phyloP scores from a whole-genome alignment of 148 eudicot species.

The Rhododendron vialii region DNA sequence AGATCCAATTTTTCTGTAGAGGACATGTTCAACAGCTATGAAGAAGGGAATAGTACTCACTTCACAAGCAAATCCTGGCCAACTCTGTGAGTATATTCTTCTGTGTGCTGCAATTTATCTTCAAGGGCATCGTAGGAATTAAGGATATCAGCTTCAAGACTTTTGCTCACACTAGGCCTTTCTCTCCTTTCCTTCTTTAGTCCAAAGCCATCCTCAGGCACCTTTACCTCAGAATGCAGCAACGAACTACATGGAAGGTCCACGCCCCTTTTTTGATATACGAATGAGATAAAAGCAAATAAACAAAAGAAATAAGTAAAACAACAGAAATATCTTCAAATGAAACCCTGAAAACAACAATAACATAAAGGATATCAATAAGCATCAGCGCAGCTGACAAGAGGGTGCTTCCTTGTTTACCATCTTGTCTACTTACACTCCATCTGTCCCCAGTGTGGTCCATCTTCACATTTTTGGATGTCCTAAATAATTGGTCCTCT shows the following conservation, averaged over 20 bases:
- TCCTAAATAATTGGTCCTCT: neutral
- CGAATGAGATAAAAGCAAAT: neutral
- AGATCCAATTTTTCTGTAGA: neutral
- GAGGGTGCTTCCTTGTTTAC: neutral
- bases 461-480: neutral
- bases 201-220: neutral
- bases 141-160: neutral
- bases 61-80: neutral
- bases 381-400: neutral
- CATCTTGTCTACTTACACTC: neutral
- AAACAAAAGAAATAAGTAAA: neutral
- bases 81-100: neutral
- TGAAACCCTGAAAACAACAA: neutral
- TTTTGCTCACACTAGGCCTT: neutral
- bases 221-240: neutral
- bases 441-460: neutral
- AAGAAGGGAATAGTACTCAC: neutral
- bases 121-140: neutral
- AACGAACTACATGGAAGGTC: neutral
- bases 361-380: neutral
- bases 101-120: slow-evolving; percentile 4
- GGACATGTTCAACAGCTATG: neutral
- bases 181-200: neutral
- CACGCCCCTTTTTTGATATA: neutral
- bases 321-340: neutral